Conservation (phyloP, 768 basidiomycete species). For the Tylopilus rubrobrunneus region DNA sequence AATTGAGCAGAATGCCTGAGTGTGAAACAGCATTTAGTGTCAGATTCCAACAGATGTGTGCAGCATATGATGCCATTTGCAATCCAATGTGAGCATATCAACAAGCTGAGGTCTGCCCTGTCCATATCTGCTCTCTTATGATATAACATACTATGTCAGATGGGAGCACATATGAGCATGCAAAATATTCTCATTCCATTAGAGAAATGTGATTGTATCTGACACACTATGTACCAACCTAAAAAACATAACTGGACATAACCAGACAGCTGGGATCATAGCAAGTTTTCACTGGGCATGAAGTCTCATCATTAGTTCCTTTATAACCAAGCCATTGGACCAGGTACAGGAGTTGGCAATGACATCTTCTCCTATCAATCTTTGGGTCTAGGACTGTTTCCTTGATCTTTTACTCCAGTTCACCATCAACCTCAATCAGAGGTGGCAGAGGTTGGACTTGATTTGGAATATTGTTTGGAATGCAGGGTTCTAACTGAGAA, state of each 20-base stretch:
- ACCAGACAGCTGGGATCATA: background rate
- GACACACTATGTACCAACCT: background rate
- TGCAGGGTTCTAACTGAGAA: too few species aligned
- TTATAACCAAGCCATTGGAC: too few species aligned
- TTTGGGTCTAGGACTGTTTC: too few species aligned
- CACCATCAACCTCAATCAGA: too few species aligned
- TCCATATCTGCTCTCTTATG: background rate
- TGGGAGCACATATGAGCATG: background rate
- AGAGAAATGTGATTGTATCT: background rate
- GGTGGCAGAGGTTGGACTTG: too few species aligned
- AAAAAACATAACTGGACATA: background rate
- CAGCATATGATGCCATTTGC: background rate
- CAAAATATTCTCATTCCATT: background rate
- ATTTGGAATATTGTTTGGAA: too few species aligned
- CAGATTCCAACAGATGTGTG: background rate
- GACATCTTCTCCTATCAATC: too few species aligned
- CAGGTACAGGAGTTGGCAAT: too few species aligned
- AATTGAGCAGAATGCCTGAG: background rate
- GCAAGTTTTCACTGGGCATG: background rate
- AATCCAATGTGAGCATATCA: background rate
- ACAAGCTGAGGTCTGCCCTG: background rate
- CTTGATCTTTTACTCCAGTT: too few species aligned
- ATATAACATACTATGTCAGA: background rate
- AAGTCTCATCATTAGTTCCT: too few species aligned
- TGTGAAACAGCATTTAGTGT: background rate